Evolutionary conservation across 2,329 filamentous ascomycete species (phyloP), one percentile per base, ranked within the genome.

Genomic region (Juglanconis sp.): DNA sequence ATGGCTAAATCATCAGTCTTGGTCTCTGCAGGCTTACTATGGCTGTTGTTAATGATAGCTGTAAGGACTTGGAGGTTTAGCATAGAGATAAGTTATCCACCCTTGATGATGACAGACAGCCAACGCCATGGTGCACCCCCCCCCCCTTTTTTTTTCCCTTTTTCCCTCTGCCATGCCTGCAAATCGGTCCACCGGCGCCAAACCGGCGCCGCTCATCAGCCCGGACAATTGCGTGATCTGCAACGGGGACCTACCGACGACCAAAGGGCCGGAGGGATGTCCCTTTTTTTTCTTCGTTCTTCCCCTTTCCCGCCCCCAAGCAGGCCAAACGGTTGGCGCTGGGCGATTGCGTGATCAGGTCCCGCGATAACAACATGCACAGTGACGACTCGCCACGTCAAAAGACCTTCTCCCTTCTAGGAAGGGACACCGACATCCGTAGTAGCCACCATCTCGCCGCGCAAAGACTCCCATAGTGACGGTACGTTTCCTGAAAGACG

Each of bases 281-380:
- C 24, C 24, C 24, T 24, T 24, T 24, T 24, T 24, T 24, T 24
- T 24, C 24, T 24, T 24, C 2, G 24, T 2, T 24, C 24, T 2
- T 24, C 24, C 24, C 24, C 24, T 24, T 24, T 24, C 2, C 24
- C 24, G 24, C 24, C 9, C 38, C 13, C 38, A 10, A 17, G 31
- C 30, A 34, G 17, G 34, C 32, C 53, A 17, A 5, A 24, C 53
- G 42, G 24, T 36, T 53, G 56, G 38, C 38, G 38, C 30, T 56
- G 56, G 53, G 30, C 36, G 57, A 63, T 63, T 60, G 61, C 61
- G 61, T 63, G 61, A 63, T 63, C 44, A 10, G 36, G 30, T 52
- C 36, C 57, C 30, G 17, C 53, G 54, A 61, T 63, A 60, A 54
- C 61, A 57, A 63, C 56, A 60, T 63, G 47, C 53, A n/a, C 31